These are phyloP conservation scores for Colletotrichum spinosum DNA, from an alignment of 2,329 filamentous ascomycete species.

Conservation along the genomic window DNA sequence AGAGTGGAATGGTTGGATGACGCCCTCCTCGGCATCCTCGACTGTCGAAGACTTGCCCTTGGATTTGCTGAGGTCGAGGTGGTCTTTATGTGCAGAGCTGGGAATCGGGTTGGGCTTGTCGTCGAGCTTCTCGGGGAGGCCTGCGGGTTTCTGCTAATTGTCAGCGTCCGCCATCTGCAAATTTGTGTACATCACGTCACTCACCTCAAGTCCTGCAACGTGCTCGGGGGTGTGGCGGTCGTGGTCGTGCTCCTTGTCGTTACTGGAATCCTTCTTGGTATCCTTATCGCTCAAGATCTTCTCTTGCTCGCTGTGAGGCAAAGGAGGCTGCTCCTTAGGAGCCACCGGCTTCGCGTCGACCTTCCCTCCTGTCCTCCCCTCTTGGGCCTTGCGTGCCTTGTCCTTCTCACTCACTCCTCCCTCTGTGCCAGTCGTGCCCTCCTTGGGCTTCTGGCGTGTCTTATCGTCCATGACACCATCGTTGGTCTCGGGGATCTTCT, in stretches of 20 bases:
- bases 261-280: conserved; percentile 54
- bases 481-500: conserved; percentile 71
- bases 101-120: conserved; percentile 79
- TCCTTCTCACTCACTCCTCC: conserved; percentile 91
- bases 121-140: conserved; percentile 82
- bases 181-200: conserved; percentile 32
- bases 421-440: conserved; percentile 89
- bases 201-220: conserved; percentile 69
- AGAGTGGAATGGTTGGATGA: conserved; percentile 87
- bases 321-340: conserved; percentile 85
- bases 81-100: conserved; percentile 72
- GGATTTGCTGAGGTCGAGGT: conserved; percentile 62
- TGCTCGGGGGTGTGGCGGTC: conserved; percentile 51
- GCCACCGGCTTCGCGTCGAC: conserved; percentile 81
- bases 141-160: conserved; percentile 75
- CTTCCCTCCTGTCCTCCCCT: conserved; percentile 73
- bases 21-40: conserved; percentile 60
- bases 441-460: conserved; percentile 78
- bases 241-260: conserved; percentile 56
- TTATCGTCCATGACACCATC: conserved; percentile 96
- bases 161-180: conserved; percentile 6
- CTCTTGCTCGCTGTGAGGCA: conserved; percentile 84
- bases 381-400: conserved; percentile 77
- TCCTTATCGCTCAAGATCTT: conserved; percentile 64
- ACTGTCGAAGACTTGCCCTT: conserved; percentile 47